phyloP scores from a whole-genome alignment of 2,329 filamentous ascomycete species.

The Neonectria punicea region DNA sequence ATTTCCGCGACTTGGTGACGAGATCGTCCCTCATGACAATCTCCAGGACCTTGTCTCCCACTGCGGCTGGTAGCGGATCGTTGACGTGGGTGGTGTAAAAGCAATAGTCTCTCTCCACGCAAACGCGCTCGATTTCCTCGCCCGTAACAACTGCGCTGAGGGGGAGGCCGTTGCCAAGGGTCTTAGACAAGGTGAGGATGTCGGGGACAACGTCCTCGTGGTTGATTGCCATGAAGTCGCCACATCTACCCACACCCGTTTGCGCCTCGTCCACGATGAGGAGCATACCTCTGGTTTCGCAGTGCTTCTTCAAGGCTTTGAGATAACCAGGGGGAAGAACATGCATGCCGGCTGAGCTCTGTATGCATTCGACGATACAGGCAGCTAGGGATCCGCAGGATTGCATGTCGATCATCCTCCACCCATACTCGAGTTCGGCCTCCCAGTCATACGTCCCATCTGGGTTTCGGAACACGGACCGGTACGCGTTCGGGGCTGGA shows the following conservation, averaged over 20 bases:
- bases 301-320: slow-evolving; percentile 63
- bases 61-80: slow-evolving; percentile 68
- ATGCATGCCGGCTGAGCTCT: slow-evolving; percentile 68
- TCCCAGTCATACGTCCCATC: slow-evolving; percentile 72
- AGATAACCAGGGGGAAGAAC: slow-evolving; percentile 69
- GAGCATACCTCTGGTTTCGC: slow-evolving; percentile 66
- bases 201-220: slow-evolving; percentile 65
- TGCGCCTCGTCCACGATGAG: slow-evolving; percentile 72
- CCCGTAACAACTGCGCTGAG: slow-evolving; percentile 67
- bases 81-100: slow-evolving; percentile 73
- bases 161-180: slow-evolving; percentile 69
- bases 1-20: slow-evolving; percentile 54
- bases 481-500: slow-evolving; percentile 69
- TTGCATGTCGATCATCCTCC: slow-evolving; percentile 67
- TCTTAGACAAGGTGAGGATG: slow-evolving; percentile 70
- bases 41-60: slow-evolving; percentile 70
- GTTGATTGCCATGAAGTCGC: slow-evolving; percentile 68
- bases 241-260: slow-evolving; percentile 66
- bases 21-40: slow-evolving; percentile 67
- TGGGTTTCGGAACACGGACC: slow-evolving; percentile 66
- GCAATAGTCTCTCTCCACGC: slow-evolving; percentile 60
- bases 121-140: slow-evolving; percentile 60
- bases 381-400: slow-evolving; percentile 71
- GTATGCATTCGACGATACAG: slow-evolving; percentile 71
- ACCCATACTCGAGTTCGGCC: slow-evolving; percentile 69